Base-by-base conservation (phyloP, 805 yeast genomes). In the Saturnispora zaruensis region DNA sequence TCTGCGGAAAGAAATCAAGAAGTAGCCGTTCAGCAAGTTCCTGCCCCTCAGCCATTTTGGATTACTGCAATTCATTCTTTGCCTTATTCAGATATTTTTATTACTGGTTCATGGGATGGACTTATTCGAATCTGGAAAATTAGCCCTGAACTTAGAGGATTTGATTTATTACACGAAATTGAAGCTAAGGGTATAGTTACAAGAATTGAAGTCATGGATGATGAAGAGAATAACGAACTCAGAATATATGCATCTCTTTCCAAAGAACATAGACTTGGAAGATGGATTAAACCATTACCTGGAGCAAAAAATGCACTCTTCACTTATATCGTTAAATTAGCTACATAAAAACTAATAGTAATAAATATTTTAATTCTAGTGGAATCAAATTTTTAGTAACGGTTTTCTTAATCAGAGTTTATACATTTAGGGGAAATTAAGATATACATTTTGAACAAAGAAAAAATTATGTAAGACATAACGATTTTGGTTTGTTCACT, bases 21-120 rank as follows among this genome's bases (percentile, higher is more conserved):
- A 1, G 51, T 63, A 1, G 71, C 76, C 44, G 52, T 58, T 34
- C 57, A 58, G 40, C 87, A 82, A 63, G 66, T 84, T n/a, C 90
- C 96, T 13, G 75, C 74, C 36, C 74, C 78, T 14, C 84, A 78
- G 51, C 96, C 98, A 25, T 84, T 83, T 59, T 82, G 91, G 85
- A 84, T 93, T 57, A 88, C 97, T 0, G 73, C 89, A 1, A 65
- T 91, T 8, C 74, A 82, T 58, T 87, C 96, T 0, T 70, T 91
- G 21, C 96, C 98, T 16, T 91, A 79, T 64, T 77, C 90, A 11
- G 89, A 93, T 61, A 66, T 87, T 5, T 87, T 93, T 61, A 70
- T 91, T 41, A 79, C 88, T 11, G 99, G 99, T 1, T 90, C 98
- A 2, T 85, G 87, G 82, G 77, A 80, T 60, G 97, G 98, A 4